Evolutionary conservation across 495 filamentous ascomycete genomes (phyloP).

Genomic region (Trichoderma virens): DNA sequence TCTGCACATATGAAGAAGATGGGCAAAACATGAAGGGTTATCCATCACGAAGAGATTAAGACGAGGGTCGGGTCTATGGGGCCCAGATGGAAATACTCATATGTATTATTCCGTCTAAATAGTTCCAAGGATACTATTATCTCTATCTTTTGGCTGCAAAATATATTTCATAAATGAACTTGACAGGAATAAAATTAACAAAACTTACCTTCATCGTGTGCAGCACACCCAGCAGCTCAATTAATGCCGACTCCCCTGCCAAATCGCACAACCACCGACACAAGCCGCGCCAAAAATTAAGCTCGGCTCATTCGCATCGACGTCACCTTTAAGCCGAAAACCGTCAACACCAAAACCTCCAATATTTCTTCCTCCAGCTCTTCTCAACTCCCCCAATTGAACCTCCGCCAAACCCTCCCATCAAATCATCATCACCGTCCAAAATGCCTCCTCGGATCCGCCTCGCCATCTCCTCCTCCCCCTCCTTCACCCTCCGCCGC

Average conservation of each 20-base stretch:
- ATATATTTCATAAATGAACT: too few species aligned
- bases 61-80: too few species aligned
- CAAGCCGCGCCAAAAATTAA: neutral
- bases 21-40: too few species aligned
- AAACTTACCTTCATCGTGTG: too few species aligned
- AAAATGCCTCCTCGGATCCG: slow-evolving; percentile 9
- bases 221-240: too few species aligned
- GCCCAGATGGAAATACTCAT: too few species aligned
- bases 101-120: too few species aligned
- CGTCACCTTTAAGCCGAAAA: slow-evolving; percentile 5
- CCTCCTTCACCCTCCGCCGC: neutral
- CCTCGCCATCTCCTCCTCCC: neutral
- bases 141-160: too few species aligned
- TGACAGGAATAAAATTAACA: too few species aligned
- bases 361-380: neutral
- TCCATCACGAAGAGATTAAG: too few species aligned
- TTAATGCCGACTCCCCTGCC: neutral
- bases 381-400: neutral
- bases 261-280: neutral
- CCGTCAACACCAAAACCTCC: neutral
- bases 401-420: neutral
- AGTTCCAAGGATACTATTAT: too few species aligned
- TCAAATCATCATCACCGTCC: neutral
- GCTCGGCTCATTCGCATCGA: neutral
- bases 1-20: too few species aligned